Conservation (phyloP, 2,329 filamentous ascomycete species). For the Chaetomium sp. region DNA sequence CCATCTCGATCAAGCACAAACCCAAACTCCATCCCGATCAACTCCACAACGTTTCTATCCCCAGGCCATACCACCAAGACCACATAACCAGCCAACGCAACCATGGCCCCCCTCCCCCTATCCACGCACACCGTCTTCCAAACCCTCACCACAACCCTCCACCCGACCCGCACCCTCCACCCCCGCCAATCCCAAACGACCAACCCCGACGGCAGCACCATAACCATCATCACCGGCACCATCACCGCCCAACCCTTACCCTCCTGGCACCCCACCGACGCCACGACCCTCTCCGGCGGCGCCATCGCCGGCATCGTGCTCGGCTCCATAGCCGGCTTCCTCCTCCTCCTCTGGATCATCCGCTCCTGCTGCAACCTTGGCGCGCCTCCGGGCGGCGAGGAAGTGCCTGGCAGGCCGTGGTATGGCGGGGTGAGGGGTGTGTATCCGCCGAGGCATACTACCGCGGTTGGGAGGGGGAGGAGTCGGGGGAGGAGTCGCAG, state of each 20-base stretch:
- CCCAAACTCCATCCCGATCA: too few relatives aligned
- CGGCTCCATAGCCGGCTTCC: conserved; percentile 49
- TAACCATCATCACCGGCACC: conserved; percentile 22
- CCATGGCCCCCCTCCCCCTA: too few relatives aligned
- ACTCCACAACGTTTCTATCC: too few relatives aligned
- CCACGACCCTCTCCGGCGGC: conserved; percentile 46
- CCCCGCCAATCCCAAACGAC: not conserved
- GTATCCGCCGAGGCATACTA: conserved; percentile 23
- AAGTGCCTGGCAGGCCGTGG: conserved; percentile 34
- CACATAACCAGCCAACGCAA: too few relatives aligned
- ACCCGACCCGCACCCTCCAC: conserved; percentile 17
- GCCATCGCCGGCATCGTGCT: conserved; percentile 57
- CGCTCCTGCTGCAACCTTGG: conserved; percentile 49
- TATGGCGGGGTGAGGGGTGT: conserved; percentile 39
- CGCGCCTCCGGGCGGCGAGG: conserved; percentile 38
- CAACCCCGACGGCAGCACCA: conserved; percentile 14
- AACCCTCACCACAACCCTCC: too few relatives aligned
- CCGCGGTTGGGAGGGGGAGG: conserved; percentile 1
- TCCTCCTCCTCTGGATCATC: conserved; percentile 52
- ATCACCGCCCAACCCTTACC: not conserved
- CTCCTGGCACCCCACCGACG: conserved; percentile 26
- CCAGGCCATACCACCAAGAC: too few relatives aligned
- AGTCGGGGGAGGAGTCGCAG: not conserved
- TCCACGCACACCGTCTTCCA: too few relatives aligned
- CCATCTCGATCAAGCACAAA: too few relatives aligned